phyloP scores from a whole-genome alignment of 805 yeast genomes.

The Hanseniaspora opuntiae region DNA sequence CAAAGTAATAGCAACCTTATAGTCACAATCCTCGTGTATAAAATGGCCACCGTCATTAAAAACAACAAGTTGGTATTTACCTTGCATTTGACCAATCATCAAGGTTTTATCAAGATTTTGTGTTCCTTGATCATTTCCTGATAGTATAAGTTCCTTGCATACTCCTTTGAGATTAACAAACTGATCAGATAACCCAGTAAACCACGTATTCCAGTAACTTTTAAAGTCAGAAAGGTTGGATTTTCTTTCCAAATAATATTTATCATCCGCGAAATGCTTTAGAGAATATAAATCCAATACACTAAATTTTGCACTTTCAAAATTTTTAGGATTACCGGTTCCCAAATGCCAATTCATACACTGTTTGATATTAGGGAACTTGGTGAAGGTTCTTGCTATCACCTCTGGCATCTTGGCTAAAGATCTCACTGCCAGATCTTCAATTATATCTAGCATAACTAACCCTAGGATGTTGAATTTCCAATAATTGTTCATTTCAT shows the following conservation, averaged over 20 bases:
- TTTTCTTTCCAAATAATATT: slow-evolving; percentile 39
- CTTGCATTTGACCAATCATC: slow-evolving; percentile 97
- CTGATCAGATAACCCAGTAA: slow-evolving; percentile 44
- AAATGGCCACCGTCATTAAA: slow-evolving; percentile 80
- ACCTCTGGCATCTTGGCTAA: slow-evolving; percentile 55
- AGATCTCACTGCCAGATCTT: slow-evolving; percentile 73
- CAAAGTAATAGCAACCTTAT: slow-evolving; percentile 44
- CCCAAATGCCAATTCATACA: slow-evolving; percentile 79
- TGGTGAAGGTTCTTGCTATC: slow-evolving; percentile 47
- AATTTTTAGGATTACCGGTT: slow-evolving; percentile 40
- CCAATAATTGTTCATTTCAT: background rate
- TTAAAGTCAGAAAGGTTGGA: slow-evolving; percentile 49
- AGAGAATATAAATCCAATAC: slow-evolving; percentile 50
- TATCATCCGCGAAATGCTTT: slow-evolving; percentile 11
- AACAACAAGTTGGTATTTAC: slow-evolving; percentile 78
- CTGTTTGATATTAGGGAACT: slow-evolving; percentile 37
- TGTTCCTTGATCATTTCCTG: slow-evolving; percentile 54
- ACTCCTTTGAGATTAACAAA: slow-evolving; percentile 35
- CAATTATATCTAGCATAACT: slow-evolving; percentile 79
- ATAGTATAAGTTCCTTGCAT: slow-evolving; percentile 62
- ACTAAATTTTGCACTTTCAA: slow-evolving; percentile 55
- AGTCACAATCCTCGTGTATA: slow-evolving; percentile 83
- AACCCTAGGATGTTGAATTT: slow-evolving; percentile 43
- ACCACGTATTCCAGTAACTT: slow-evolving; percentile 77
- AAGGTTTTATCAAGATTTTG: slow-evolving; percentile 61